These are phyloP conservation scores for Backusella australiensis DNA, from an alignment of 192 early-diverging fungal genomes.

Conservation along the genomic window DNA sequence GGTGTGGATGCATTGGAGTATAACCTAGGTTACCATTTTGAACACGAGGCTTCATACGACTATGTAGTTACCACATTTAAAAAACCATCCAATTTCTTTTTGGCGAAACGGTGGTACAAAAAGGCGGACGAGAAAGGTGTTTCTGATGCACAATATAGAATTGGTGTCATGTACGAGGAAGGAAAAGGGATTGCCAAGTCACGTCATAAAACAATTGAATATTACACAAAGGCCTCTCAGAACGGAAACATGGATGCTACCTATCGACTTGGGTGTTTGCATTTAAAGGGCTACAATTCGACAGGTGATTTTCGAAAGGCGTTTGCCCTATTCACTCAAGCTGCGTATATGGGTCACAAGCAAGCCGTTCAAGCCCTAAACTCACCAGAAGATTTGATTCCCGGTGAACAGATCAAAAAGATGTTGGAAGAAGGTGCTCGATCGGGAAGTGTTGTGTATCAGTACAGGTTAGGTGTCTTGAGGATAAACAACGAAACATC, in stretches of 20 bases:
- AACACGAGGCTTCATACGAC: neutral
- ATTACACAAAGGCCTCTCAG: conserved; percentile 17
- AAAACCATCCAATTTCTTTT: neutral
- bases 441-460: neutral
- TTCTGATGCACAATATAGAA: conserved; percentile 22
- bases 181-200: conserved; percentile 24
- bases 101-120: conserved; percentile 7
- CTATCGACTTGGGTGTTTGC: neutral
- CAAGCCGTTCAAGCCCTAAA: neutral
- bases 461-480: neutral
- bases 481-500: neutral
- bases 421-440: neutral
- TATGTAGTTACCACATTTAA: neutral
- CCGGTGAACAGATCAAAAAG: neutral
- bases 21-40: neutral
- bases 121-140: conserved; percentile 20
- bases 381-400: neutral
- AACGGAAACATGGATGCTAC: conserved; percentile 24
- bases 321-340: neutral
- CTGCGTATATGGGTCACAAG: neutral
- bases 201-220: conserved; percentile 22
- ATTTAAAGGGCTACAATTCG: neutral
- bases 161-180: conserved; percentile 30
- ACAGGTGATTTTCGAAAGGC: neutral
- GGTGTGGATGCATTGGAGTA: too few relatives aligned